Evolutionary conservation across 345 rosid genomes (phyloP), one percentile per base, ranked within the genome.

Genomic region (Lenwebbia sp.): DNA sequence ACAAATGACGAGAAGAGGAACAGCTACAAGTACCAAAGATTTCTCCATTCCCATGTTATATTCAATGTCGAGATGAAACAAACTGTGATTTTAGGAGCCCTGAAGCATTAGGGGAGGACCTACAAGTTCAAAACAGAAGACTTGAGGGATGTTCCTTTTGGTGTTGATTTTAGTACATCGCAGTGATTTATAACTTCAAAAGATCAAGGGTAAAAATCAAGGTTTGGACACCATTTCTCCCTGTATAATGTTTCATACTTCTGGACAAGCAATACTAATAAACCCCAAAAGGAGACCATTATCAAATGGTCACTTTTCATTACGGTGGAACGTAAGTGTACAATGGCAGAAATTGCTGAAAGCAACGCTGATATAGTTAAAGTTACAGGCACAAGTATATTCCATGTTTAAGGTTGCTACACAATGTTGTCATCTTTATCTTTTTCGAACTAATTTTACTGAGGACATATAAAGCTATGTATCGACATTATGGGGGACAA

Each of bases 1-100:
- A 84, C 70, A 91, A 82, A 86, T 44, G 86, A 89, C 82, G 10
- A 91, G 86, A 91, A 92, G 87, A 81, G 89, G 91, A 55, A 90
- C 23, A 22, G 92, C 33, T 28, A 93, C 86, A 88, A 92, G 28
- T n/a, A 1, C 54, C 25, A 2, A 14, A 4, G 33, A 23, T 82
- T 54, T 82, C 54, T 28, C 22, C 37, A 19, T 17, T 28, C 57
- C 84, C 57, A 51, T 52, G 22, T 33, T 65, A 33, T 70, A 70
- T 33, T 13, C 13, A 33, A 33, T 70, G 44, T 22, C 2, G 1
- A 70, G 78, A 70, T 0, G 3, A 33, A 70, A 19, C 10, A 0
- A 33, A 33, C 78, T 0, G 13, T 33, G 47, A 70, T 70, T 70
- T 70, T 33, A 70, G 78, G 78, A 70, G 44, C 78, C 47, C 78